Conservation (phyloP, 352 stramenopile species). For the Phytopythium chamaehyphon region DNA sequence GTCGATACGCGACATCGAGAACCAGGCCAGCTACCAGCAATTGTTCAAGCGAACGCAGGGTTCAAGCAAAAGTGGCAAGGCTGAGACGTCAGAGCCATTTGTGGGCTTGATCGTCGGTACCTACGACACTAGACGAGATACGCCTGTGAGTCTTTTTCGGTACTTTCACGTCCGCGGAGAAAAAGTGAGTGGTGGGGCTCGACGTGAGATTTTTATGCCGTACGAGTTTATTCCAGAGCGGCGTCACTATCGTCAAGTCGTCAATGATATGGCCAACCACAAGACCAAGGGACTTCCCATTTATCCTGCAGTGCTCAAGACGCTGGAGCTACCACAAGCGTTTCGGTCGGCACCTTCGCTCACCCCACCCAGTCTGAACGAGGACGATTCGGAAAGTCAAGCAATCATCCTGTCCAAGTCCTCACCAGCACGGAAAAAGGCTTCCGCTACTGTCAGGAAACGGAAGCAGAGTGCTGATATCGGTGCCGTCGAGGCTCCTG, state of each 20-base stretch:
- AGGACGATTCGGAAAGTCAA: not conserved
- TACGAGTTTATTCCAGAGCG: conserved; percentile 60
- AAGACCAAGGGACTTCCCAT: conserved; percentile 24
- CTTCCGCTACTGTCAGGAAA: conserved; percentile 15
- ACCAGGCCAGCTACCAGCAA: conserved; percentile 92
- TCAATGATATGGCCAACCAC: conserved; percentile 38
- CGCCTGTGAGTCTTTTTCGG: conserved; percentile 74
- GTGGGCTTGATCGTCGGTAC: conserved; percentile 93
- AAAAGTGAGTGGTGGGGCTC: conserved; percentile 51
- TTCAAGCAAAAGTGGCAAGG: conserved; percentile 10
- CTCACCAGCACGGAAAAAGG: conserved; percentile 14
- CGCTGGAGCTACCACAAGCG: conserved; percentile 1
- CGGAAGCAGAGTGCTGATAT: conserved; percentile 32
- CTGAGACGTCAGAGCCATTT: conserved; percentile 77
- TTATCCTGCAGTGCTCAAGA: conserved; percentile 36
- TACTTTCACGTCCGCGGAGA: conserved; percentile 80
- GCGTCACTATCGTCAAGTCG: conserved; percentile 43
- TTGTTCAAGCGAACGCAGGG: conserved; percentile 67
- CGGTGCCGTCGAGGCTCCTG: conserved; percentile 8
- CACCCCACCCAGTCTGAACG: conserved; percentile 3
- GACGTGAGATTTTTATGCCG: conserved; percentile 55
- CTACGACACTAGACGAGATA: conserved; percentile 83
- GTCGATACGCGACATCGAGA: conserved; percentile 92
- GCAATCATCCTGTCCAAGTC: conserved; percentile 3
- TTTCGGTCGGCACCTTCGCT: conserved; percentile 15